Base-by-base conservation (phyloP, 192 early-diverging fungal species). In the Chytriomyces sp. region DNA sequence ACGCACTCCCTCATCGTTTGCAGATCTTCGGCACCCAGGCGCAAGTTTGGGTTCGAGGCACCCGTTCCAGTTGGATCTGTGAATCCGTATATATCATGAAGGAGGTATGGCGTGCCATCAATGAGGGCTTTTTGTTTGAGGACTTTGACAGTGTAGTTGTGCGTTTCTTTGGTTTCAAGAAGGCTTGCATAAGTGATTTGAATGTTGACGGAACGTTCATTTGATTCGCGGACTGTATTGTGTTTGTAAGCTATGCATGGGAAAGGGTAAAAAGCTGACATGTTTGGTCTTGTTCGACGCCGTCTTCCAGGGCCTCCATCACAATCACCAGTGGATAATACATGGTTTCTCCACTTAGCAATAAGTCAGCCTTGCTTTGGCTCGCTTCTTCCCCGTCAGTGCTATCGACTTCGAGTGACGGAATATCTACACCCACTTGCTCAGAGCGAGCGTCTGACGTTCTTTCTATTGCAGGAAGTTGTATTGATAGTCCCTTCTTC, bases 21-120 rank as follows among this genome's bases (percentile, higher is more conserved):
- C 41, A 68, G 44, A 14, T 56, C 55, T 19, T 36, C 32, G 25
- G 66, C 38, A n/a, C 19, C 14, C 19, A 55, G 53, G 32, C 38
- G 49, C 28, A 52, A 32, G 66, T 62, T 56, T 52, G 71, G 55
- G 37, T 62, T 58, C n/a, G 52, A 58, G 31, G 37, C 44, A 61
- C 40, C 44, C 6, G 65, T 72, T 57, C 54, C 64, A 31, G 72
- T 64, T 17, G 55, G 44, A 52, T 86, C 82, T 10, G 78, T 74
- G 34, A 83, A 83, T 3, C 88, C 88, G 53, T 80, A 89, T 14
- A 89, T 85, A 53, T 89, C 88, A 68, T 88, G 88, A 10, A 89
- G 61, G 41, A 63, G 30, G 59, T 62, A 84, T 6, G 66, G 56
- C 33, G 59, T 77, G n/a, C 70, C 74, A 71, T 82, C 75, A 61